Percentiles rank a stretch among this genome's conserved stretches.
These are phyloP conservation scores for Chalaropsis ovoidea DNA, from an alignment of 2,329 filamentous ascomycete species.

Conservation along the genomic window DNA sequence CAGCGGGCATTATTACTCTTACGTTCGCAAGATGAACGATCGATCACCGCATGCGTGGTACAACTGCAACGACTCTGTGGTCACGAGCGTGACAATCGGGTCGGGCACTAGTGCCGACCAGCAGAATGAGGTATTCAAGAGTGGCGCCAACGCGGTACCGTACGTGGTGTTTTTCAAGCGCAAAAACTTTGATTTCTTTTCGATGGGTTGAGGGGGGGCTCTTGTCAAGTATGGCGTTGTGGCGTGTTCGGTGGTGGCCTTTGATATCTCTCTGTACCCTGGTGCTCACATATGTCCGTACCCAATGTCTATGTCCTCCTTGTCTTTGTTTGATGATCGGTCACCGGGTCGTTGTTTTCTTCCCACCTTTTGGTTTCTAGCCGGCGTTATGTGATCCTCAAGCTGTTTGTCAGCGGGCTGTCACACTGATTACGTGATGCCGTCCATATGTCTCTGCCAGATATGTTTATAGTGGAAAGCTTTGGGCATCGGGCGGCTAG, in stretches of 20 bases:
- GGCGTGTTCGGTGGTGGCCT: not conserved
- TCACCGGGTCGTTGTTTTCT: no score
- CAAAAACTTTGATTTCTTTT: conserved; percentile 29
- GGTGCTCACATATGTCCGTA: not conserved
- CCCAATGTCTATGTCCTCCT: not conserved
- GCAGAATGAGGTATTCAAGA: conserved; percentile 35
- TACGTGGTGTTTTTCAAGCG: conserved; percentile 41
- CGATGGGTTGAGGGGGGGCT: not conserved
- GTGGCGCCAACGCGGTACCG: conserved; percentile 34
- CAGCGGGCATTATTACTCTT: conserved; percentile 66
- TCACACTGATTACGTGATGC: not conserved
- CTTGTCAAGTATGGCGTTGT: not conserved
- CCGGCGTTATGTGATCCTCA: not conserved
- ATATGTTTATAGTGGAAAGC: conserved; percentile 1
- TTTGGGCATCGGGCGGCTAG: not conserved
- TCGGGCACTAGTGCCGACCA: conserved; percentile 32
- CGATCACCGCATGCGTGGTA: conserved; percentile 37
- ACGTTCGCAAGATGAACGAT: conserved; percentile 45
- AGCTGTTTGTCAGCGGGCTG: not conserved
- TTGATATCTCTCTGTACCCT: conserved; percentile 14
- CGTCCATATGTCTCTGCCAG: not conserved
- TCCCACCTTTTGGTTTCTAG: not conserved
- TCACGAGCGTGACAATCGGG: conserved; percentile 38
- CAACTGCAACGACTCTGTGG: conserved; percentile 39
- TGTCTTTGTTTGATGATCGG: not conserved